Conservation (phyloP, 1,284 basidiomycete genomes). For the Ustilago hordei region DNA sequence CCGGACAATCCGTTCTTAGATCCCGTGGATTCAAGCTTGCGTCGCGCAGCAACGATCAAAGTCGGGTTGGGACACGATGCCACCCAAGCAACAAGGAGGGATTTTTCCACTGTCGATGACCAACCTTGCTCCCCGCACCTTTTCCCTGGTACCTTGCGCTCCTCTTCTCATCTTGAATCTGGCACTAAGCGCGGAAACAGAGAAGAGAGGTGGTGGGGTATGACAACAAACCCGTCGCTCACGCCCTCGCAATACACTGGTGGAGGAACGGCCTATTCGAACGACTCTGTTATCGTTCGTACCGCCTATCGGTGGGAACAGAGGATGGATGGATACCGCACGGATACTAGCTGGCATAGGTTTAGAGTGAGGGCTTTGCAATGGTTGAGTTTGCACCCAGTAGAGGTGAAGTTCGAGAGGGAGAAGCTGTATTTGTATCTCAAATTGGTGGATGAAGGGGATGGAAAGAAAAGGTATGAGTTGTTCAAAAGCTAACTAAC, state of each 20-base stretch:
- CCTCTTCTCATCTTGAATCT: too few relatives aligned
- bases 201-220: conserved; percentile 73
- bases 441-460: conserved; percentile 20
- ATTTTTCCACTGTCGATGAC: conserved; percentile 76
- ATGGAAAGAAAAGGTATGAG: conserved; percentile 19
- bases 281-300: conserved; percentile 70
- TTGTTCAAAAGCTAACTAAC: conserved; percentile 15
- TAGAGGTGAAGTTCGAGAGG: conserved; percentile 37
- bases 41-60: conserved; percentile 42
- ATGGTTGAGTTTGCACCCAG: conserved; percentile 50
- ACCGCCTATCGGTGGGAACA: conserved; percentile 54
- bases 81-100: conserved; percentile 74
- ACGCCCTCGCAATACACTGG: conserved; percentile 73
- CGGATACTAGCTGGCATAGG: conserved; percentile 37
- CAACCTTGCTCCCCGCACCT: neutral
- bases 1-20: conserved; percentile 28
- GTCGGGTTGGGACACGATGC: conserved; percentile 75
- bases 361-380: conserved; percentile 32
- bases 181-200: neutral
- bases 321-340: conserved; percentile 31
- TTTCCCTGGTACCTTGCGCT: neutral
- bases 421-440: conserved; percentile 53
- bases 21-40: conserved; percentile 35
- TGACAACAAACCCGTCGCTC: conserved; percentile 70
- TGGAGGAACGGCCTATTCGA: conserved; percentile 79